Evolutionary conservation across 495 filamentous ascomycete genomes (phyloP).

Genomic region (Lasiosphaeria ovina): DNA sequence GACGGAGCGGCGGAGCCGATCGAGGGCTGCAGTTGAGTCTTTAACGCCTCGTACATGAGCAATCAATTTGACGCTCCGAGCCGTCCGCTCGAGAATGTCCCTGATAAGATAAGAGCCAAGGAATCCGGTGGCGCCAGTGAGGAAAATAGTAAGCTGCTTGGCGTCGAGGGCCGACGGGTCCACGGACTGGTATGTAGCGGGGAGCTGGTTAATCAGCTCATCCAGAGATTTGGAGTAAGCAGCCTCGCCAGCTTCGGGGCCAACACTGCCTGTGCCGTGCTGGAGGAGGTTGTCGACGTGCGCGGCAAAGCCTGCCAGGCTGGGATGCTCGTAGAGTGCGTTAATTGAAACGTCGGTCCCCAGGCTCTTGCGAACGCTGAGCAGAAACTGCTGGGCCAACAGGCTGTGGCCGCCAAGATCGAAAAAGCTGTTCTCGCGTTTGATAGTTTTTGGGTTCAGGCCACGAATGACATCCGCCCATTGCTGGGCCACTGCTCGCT

Average conservation of each 20-base stretch:
- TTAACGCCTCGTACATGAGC: conserved; percentile 68
- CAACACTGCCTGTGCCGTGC: conserved; percentile 33
- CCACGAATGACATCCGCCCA: conserved; percentile 52
- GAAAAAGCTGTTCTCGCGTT: conserved; percentile 73
- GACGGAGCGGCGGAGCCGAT: conserved; percentile 52
- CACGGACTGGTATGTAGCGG: conserved; percentile 38
- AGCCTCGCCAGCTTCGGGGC: conserved; percentile 59
- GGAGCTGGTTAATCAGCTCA: conserved; percentile 36
- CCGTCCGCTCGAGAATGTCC: conserved; percentile 64
- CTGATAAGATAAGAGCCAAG: conserved; percentile 77
- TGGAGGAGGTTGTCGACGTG: conserved; percentile 66
- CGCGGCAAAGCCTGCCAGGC: conserved; percentile 66
- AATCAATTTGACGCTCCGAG: conserved; percentile 63
- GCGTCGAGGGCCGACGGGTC: conserved; percentile 29
- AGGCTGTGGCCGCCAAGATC: conserved; percentile 87
- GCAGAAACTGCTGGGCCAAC: conserved; percentile 79
- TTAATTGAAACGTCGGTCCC: conserved; percentile 71
- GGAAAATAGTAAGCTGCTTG: conserved; percentile 61
- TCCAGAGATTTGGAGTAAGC: conserved; percentile 62
- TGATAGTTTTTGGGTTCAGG: conserved; percentile 58
- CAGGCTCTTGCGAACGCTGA: conserved; percentile 60
- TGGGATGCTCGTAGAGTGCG: conserved; percentile 72
- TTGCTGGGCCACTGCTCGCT: conserved; percentile 34
- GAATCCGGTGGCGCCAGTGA: conserved; percentile 93
- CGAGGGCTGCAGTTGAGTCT: conserved; percentile 49